Evolutionary conservation across 148 eudicot species (phyloP).

Genomic region (Nepenthes mirabilis): DNA sequence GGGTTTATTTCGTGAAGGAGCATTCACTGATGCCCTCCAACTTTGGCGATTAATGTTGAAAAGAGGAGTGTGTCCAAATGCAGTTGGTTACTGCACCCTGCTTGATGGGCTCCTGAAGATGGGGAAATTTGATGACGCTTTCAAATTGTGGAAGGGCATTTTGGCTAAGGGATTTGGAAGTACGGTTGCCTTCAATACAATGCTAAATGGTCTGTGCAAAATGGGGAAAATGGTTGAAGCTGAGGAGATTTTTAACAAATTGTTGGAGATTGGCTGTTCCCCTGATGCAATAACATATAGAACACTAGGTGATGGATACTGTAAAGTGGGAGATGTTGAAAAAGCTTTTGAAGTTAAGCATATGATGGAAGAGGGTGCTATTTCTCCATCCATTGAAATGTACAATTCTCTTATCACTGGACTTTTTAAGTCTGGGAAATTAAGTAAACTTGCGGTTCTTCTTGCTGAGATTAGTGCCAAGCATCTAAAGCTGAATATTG

Average conservation of each 20-base stretch:
- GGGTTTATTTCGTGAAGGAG: constrained; percentile 47
- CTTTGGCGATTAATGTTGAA: constrained; percentile 49
- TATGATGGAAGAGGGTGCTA: constrained; percentile 29
- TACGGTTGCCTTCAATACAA: constrained; percentile 36
- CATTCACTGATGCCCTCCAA: constrained; percentile 27
- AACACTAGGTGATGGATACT: constrained; percentile 46
- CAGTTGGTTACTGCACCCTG: constrained; percentile 58
- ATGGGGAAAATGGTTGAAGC: constrained; percentile 61
- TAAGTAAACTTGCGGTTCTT: constrained; percentile 19
- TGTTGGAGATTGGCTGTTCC: constrained; percentile 54
- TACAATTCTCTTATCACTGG: constrained; percentile 53
- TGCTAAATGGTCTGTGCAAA: constrained; percentile 76
- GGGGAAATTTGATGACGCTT: constrained; percentile 35
- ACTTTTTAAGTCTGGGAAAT: constrained; percentile 33
- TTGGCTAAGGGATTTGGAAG: constrained; percentile 36
- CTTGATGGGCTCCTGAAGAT: constrained; percentile 51
- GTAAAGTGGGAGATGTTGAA: constrained; percentile 38
- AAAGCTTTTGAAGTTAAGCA: constrained; percentile 37
- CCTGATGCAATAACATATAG: constrained; percentile 52
- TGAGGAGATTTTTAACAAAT: constrained; percentile 40
- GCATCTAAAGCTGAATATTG: constrained; percentile 30
- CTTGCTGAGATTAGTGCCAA: constrained; percentile 29
- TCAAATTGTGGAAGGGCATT: constrained; percentile 51
- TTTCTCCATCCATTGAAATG: constrained; percentile 44
- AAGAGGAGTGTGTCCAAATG: constrained; percentile 46